Percentiles rank a stretch among this genome's conserved stretches.
These are phyloP conservation scores for Fusarium floridanum DNA, from an alignment of 2,329 filamentous ascomycete genomes.

Conservation along the genomic window DNA sequence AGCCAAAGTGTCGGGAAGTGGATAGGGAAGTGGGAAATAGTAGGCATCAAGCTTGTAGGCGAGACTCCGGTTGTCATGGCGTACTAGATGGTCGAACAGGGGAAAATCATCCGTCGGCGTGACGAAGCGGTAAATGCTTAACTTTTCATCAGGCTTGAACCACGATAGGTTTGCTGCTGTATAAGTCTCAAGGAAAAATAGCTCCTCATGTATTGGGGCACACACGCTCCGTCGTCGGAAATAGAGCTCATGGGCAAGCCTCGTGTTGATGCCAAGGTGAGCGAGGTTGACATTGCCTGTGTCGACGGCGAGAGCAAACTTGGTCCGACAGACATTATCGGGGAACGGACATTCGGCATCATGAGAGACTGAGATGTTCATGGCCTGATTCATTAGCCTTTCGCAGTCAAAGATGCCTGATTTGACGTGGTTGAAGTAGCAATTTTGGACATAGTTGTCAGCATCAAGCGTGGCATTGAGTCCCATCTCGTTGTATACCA, in stretches of 20 bases:
- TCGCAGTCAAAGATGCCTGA: neutral
- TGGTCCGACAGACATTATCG: neutral
- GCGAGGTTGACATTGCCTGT: neutral
- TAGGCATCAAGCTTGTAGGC: neutral
- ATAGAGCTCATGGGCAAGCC: conserved; percentile 1
- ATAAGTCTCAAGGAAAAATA: neutral
- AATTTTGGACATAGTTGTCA: conserved; percentile 2
- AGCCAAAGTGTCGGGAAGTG: neutral
- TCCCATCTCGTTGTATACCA: neutral
- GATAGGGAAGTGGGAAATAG: neutral
- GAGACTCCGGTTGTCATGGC: neutral
- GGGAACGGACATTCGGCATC: neutral
- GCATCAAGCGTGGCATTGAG: neutral
- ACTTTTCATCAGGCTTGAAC: neutral
- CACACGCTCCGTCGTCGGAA: conserved; percentile 1
- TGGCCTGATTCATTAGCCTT: neutral
- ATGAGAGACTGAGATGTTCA: neutral
- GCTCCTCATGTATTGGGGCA: neutral
- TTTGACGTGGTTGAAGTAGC: neutral
- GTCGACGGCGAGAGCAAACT: neutral
- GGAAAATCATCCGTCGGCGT: neutral
- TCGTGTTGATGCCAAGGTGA: neutral
- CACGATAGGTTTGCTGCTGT: neutral
- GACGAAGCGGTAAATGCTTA: neutral
- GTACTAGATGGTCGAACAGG: neutral